phyloP scores from a whole-genome alignment of 2,329 filamentous ascomycete genomes.

The Fusarium scirpi region DNA sequence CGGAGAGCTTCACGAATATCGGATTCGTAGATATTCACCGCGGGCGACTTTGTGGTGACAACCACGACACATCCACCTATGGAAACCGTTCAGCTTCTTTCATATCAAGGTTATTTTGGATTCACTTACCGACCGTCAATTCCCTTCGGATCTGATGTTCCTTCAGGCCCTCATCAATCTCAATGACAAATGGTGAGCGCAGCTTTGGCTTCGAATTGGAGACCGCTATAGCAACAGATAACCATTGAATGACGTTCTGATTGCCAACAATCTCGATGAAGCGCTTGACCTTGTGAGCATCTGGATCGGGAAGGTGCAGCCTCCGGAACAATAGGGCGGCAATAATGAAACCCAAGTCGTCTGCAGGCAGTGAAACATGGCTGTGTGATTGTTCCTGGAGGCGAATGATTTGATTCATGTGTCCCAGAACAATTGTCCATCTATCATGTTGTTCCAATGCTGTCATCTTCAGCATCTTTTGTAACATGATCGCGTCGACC shows the following conservation, averaged over 20 bases:
- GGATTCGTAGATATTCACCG: background rate
- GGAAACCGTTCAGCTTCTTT: background rate
- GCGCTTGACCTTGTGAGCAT: fast-evolving
- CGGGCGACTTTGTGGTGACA: background rate
- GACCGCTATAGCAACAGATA: background rate
- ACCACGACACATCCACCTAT: fast-evolving
- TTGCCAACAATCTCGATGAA: background rate
- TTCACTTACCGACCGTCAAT: fast-evolving
- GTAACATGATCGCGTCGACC: fast-evolving
- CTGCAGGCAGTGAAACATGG: no score
- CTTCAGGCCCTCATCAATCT: fast-evolving
- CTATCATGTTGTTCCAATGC: fast-evolving
- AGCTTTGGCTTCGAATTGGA: fast-evolving
- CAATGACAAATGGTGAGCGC: background rate
- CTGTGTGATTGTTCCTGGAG: no score
- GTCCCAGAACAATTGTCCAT: background rate
- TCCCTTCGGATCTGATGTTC: fast-evolving
- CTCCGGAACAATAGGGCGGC: fast-evolving
- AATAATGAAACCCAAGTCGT: fast-evolving
- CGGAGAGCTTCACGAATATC: background rate
- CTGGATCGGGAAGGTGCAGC: fast-evolving
- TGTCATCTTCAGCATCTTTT: fast-evolving
- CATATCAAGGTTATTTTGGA: fast-evolving
- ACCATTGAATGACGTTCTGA: background rate
- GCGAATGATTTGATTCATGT: no score